These are phyloP conservation scores for Calonectria crousiana DNA, from an alignment of 2,329 filamentous ascomycete species.

Conservation along the genomic window DNA sequence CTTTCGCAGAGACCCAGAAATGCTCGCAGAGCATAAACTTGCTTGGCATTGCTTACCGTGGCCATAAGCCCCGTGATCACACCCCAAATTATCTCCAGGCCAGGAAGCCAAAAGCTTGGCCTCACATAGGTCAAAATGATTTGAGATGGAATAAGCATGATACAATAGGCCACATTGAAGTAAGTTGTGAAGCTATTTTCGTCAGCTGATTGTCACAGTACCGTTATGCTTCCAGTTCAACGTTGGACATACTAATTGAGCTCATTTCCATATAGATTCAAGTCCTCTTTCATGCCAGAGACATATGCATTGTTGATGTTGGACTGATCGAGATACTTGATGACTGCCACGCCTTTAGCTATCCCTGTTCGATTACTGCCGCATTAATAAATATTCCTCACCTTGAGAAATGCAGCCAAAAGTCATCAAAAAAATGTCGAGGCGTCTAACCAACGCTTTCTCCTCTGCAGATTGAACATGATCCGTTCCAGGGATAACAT, in stretches of 20 bases:
- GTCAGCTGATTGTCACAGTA: background rate
- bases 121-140: slow-evolving; percentile 53
- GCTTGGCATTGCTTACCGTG: slow-evolving; percentile 47
- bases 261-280: slow-evolving; percentile 46
- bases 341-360: background rate
- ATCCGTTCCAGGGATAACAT: background rate
- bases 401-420: slow-evolving; percentile 26
- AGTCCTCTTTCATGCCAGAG: slow-evolving; percentile 53
- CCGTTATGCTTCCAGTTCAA: background rate
- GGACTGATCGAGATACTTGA: slow-evolving; percentile 48
- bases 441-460: slow-evolving; percentile 11
- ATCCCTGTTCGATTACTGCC: too few relatives aligned
- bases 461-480: slow-evolving; percentile 14
- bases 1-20: slow-evolving; percentile 54
- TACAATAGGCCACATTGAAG: slow-evolving; percentile 71
- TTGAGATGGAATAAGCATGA: slow-evolving; percentile 56
- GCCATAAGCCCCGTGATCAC: slow-evolving; percentile 46
- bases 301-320: slow-evolving; percentile 54
- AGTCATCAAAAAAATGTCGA: slow-evolving; percentile 24
- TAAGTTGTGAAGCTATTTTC: slow-evolving; percentile 52
- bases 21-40: slow-evolving; percentile 53
- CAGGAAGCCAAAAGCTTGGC: slow-evolving; percentile 53
- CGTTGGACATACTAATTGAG: slow-evolving; percentile 19
- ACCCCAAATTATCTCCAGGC: slow-evolving; percentile 48
- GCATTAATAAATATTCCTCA: background rate